Evolutionary conservation across 192 early-diverging fungal species (phyloP).

Genomic region (Entophlyctis helioformis): DNA sequence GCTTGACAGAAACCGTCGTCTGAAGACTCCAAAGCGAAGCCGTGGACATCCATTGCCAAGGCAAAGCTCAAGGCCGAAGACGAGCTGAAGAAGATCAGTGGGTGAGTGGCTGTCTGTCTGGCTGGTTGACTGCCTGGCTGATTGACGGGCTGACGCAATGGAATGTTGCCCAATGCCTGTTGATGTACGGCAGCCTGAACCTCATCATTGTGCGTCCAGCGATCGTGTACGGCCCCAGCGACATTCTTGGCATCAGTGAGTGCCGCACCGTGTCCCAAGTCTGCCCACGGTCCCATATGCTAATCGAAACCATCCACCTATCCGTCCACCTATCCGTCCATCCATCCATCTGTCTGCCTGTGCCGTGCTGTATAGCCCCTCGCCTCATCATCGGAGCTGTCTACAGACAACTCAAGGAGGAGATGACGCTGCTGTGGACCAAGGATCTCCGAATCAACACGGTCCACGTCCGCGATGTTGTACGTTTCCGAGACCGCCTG

Average conservation of each 20-base stretch:
- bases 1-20: slow-evolving; percentile 35
- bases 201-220: slow-evolving; percentile 78
- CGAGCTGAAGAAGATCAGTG: slow-evolving; percentile 61
- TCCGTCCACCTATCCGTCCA: no score
- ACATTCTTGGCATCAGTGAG: slow-evolving; percentile 65
- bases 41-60: slow-evolving; percentile 69
- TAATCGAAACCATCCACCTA: background rate
- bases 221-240: slow-evolving; percentile 76
- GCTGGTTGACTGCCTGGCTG: no score
- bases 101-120: slow-evolving; percentile 28
- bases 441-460: slow-evolving; percentile 87
- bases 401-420: slow-evolving; percentile 64
- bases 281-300: no score
- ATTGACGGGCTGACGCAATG: background rate
- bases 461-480: slow-evolving; percentile 84
- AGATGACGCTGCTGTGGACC: slow-evolving; percentile 92
- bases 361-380: no score
- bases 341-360: no score
- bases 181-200: slow-evolving; percentile 39
- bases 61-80: slow-evolving; percentile 65
- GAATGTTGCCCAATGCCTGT: background rate
- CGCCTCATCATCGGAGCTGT: slow-evolving; percentile 87
- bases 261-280: no score
- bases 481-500: slow-evolving; percentile 4
- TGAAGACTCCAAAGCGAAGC: slow-evolving; percentile 64